phyloP scores from a whole-genome alignment of 768 basidiomycete genomes.

The Tubosaeta sp. region DNA sequence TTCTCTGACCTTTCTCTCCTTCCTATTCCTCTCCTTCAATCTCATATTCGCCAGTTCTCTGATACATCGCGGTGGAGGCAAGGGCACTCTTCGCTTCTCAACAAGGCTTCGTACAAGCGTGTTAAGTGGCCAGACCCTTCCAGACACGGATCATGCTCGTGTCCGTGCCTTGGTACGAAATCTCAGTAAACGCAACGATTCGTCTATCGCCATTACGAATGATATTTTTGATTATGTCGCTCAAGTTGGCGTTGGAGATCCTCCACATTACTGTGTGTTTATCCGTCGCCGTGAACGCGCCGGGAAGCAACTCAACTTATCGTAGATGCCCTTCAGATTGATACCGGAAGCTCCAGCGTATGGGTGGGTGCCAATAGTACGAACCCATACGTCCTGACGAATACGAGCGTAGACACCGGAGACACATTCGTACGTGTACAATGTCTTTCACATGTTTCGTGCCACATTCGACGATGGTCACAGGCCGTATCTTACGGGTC shows the following conservation, averaged over 20 bases:
- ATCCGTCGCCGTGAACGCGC: background rate
- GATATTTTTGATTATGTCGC: constrained; percentile 20
- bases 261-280: constrained; percentile 24
- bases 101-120: background rate
- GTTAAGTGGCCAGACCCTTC: background rate
- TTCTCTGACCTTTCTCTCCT: background rate
- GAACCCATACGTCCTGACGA: constrained; percentile 9
- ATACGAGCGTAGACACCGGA: constrained; percentile 12
- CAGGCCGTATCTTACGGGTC: background rate
- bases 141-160: constrained; percentile 20
- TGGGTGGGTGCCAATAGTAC: constrained; percentile 18
- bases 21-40: background rate
- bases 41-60: background rate
- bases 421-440: background rate
- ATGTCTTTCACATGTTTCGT: background rate
- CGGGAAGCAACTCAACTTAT: background rate
- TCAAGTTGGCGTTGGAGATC: constrained; percentile 24
- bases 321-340: constrained; percentile 25
- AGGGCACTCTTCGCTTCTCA: background rate
- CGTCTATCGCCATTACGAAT: constrained; percentile 15
- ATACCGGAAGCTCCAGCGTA: constrained; percentile 29
- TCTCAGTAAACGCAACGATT: constrained; percentile 5
- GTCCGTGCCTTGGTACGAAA: constrained; percentile 10
- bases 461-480: background rate
- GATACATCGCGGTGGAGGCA: background rate